Evolutionary conservation across 805 yeast genomes (phyloP).

Genomic region (Schizosaccharomyces octosporus): DNA sequence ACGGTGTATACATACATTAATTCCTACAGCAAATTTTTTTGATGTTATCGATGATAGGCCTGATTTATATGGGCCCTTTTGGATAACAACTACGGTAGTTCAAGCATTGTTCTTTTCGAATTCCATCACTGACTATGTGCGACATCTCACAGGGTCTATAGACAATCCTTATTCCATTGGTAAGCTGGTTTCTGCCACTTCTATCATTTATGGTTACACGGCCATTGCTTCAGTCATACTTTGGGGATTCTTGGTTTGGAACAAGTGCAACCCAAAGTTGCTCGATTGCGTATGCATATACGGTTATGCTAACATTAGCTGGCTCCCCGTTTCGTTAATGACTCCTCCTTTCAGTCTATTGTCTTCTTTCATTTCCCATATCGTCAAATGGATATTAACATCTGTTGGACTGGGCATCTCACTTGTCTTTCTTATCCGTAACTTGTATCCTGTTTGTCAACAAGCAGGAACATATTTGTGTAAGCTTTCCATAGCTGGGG

Average conservation of each 20-base stretch:
- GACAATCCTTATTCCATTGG: constrained; percentile 36
- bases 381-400: constrained; percentile 41
- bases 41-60: constrained; percentile 23
- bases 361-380: constrained; percentile 17
- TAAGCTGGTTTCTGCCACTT: constrained; percentile 40
- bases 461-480: constrained; percentile 19
- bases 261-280: constrained; percentile 28
- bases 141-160: constrained; percentile 21
- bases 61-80: constrained; percentile 70
- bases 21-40: constrained; percentile 22
- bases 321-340: constrained; percentile 53
- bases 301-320: constrained; percentile 61
- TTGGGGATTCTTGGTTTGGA: constrained; percentile 28
- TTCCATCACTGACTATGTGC: constrained; percentile 40
- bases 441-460: constrained; percentile 18
- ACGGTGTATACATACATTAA: constrained; percentile 30
- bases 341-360: constrained; percentile 12
- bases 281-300: constrained; percentile 46
- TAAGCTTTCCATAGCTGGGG: constrained; percentile 16
- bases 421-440: constrained; percentile 27
- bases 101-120: constrained; percentile 51
- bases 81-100: constrained; percentile 71
- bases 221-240: constrained; percentile 32
- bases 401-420: constrained; percentile 35
- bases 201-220: constrained; percentile 54